These are phyloP conservation scores for Chytriomyces confervae DNA, from an alignment of 192 early-diverging fungal genomes.

Conservation along the genomic window DNA sequence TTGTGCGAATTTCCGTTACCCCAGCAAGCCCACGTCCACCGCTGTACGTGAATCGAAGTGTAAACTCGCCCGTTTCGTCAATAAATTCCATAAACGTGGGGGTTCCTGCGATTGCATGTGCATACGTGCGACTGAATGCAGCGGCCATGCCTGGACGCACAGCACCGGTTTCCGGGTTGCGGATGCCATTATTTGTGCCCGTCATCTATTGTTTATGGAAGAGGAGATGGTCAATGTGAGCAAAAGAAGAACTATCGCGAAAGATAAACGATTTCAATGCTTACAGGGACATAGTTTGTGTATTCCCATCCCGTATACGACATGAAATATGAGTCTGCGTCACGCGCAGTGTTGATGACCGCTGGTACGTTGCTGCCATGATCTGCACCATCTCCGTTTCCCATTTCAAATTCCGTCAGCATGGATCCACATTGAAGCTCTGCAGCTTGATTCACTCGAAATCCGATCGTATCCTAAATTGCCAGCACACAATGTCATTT, in stretches of 20 bases:
- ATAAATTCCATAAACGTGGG: conserved; percentile 16
- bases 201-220: conserved; percentile 11
- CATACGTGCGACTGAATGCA: conserved; percentile 32
- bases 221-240: neutral
- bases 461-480: conserved; percentile 20
- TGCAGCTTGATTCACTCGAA: conserved; percentile 21
- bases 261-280: neutral
- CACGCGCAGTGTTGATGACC: conserved; percentile 5
- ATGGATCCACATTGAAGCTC: conserved; percentile 28
- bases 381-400: conserved; percentile 8
- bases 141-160: conserved; percentile 36
- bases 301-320: conserved; percentile 36
- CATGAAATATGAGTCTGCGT: conserved; percentile 24
- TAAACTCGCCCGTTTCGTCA: conserved; percentile 29
- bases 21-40: neutral
- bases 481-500: neutral
- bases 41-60: conserved; percentile 17
- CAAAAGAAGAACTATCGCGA: neutral
- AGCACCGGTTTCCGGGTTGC: conserved; percentile 21
- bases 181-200: conserved; percentile 39
- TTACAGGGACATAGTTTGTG: conserved; percentile 32
- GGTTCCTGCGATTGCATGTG: conserved; percentile 27
- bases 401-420: conserved; percentile 41
- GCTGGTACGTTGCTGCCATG: conserved; percentile 12
- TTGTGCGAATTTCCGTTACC: conserved; percentile 19